Conservation (phyloP, 176 grass and related monocot species). For the Aegilops sharonensis region DNA sequence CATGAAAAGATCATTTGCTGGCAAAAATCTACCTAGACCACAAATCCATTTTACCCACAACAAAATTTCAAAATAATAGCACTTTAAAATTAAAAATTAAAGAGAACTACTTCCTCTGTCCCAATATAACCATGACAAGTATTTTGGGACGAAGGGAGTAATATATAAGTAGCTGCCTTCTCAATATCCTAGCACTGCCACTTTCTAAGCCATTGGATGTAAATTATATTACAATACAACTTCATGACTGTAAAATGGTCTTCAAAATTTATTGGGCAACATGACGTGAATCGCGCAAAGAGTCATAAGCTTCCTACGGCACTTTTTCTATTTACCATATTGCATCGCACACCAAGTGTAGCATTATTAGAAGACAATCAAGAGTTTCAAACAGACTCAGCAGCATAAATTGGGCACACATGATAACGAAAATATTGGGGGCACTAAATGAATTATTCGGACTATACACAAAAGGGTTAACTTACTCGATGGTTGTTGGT, state of each 20-base stretch:
- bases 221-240: background rate
- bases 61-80: slow-evolving; percentile 9
- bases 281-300: background rate
- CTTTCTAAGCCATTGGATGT: background rate
- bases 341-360: slow-evolving; percentile 1
- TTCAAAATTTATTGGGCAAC: slow-evolving; percentile 12
- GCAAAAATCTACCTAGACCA: background rate
- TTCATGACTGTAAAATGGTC: background rate
- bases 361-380: slow-evolving; percentile 11
- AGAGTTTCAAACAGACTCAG: background rate
- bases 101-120: no score
- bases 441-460: background rate
- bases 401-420: background rate
- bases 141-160: background rate
- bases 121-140: no score
- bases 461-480: slow-evolving; percentile 18
- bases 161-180: background rate
- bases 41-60: slow-evolving; percentile 6
- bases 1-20: background rate
- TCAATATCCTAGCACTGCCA: slow-evolving; percentile 9
- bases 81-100: no score
- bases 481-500: slow-evolving; percentile 99
- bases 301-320: background rate
- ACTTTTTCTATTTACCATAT: slow-evolving; percentile 25
- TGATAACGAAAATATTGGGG: background rate